A percentile compares a stretch with the other conserved stretches of the same genome.
Evolutionary conservation across 495 filamentous ascomycete genomes (phyloP).

Genomic region (Pyronema omphalodes): DNA sequence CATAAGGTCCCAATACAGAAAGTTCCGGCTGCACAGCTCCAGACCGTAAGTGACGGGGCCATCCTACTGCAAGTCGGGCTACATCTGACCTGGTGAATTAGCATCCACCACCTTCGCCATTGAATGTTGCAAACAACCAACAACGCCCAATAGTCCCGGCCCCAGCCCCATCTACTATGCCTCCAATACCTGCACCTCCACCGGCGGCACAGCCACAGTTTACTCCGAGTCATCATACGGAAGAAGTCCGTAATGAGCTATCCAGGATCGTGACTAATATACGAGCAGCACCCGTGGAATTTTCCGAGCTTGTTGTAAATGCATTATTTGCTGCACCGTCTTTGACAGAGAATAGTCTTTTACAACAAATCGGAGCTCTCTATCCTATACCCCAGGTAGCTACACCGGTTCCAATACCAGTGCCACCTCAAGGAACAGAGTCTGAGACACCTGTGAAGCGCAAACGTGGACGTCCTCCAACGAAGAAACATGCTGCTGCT

Average conservation of each 20-base stretch:
- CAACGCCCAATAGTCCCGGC: not conserved
- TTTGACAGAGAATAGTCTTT: slow-evolving; percentile 15
- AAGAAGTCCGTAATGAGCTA: slow-evolving; percentile 21
- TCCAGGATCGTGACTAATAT: slow-evolving; percentile 17
- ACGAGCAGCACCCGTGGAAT: slow-evolving; percentile 12
- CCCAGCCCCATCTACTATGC: not conserved
- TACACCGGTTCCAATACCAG: slow-evolving; percentile 4
- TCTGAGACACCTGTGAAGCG: slow-evolving; percentile 1
- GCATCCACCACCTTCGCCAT: not conserved
- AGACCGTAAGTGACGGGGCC: not conserved
- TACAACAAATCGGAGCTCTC: slow-evolving; percentile 19
- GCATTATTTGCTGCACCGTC: slow-evolving; percentile 20
- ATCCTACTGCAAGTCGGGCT: not conserved
- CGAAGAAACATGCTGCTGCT: slow-evolving; percentile 5
- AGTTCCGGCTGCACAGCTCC: not conserved
- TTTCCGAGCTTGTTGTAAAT: slow-evolving; percentile 13
- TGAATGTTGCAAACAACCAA: not conserved
- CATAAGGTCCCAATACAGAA: slow-evolving; percentile 14
- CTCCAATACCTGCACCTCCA: not conserved
- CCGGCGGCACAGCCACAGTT: slow-evolving; percentile 2
- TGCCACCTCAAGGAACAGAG: slow-evolving; percentile 1
- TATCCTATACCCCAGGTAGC: slow-evolving; percentile 8
- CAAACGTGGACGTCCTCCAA: slow-evolving; percentile 1
- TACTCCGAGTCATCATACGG: slow-evolving; percentile 16
- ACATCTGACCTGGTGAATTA: not conserved